These are phyloP conservation scores for Orbilia javanica DNA, from an alignment of 2,329 filamentous ascomycete genomes.

Conservation along the genomic window DNA sequence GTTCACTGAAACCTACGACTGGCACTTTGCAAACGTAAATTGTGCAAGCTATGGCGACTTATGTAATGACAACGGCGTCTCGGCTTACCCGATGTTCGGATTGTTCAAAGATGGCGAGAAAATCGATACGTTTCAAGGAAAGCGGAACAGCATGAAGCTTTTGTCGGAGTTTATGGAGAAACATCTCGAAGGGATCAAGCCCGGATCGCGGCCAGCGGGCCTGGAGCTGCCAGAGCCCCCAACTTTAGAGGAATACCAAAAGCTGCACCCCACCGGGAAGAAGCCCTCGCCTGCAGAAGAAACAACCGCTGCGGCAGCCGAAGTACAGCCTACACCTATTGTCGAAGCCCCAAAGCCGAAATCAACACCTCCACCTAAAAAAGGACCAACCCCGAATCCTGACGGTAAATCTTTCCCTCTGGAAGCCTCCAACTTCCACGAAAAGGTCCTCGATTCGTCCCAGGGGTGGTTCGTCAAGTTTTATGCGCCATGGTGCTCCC, in stretches of 20 bases:
- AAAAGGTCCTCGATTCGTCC: slow-evolving; percentile 83
- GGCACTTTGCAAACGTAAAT: slow-evolving; percentile 87
- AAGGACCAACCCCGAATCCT: slow-evolving; percentile 73
- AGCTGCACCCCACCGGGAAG: slow-evolving; percentile 64
- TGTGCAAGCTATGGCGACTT: slow-evolving; percentile 85
- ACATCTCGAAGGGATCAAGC: slow-evolving; percentile 80
- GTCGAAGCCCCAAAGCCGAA: slow-evolving; percentile 13
- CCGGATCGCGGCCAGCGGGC: slow-evolving; percentile 79
- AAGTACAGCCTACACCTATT: slow-evolving; percentile 59
- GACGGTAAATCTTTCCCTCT: slow-evolving; percentile 80
- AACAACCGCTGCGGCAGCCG: slow-evolving; percentile 65
- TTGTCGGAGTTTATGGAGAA: slow-evolving; percentile 81
- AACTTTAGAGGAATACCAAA: slow-evolving; percentile 65
- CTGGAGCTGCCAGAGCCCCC: slow-evolving; percentile 79
- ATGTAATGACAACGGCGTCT: slow-evolving; percentile 77
- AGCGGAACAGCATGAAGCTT: slow-evolving; percentile 73
- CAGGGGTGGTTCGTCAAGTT: slow-evolving; percentile 99
- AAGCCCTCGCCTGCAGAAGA: slow-evolving; percentile 54
- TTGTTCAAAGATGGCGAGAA: slow-evolving; percentile 83
- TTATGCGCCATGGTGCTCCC: slow-evolving; percentile 95
- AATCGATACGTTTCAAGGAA: slow-evolving; percentile 74
- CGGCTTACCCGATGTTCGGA: slow-evolving; percentile 80
- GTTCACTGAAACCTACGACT: slow-evolving; percentile 87
- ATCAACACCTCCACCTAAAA: slow-evolving; percentile 33
- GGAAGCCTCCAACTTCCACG: slow-evolving; percentile 86